Base-by-base conservation (phyloP, 768 basidiomycete genomes). In the Boletus vermiculosoides region DNA sequence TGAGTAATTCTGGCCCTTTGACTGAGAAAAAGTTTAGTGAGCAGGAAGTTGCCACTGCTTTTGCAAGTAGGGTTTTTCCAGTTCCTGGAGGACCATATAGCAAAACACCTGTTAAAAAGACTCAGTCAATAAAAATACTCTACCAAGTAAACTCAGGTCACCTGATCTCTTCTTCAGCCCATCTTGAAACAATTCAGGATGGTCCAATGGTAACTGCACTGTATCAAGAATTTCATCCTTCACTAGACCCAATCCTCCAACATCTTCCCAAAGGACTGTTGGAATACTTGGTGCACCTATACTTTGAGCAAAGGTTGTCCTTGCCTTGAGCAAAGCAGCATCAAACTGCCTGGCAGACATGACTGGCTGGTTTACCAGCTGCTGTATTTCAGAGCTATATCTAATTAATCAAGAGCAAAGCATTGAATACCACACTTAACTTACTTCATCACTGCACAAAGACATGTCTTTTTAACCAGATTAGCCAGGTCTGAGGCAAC, bases 261-360 rank as follows among this genome's bases (percentile, higher is more conserved):
- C 89, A 69, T 99, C 97, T 70, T 98, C 94, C 97, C 97, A 99
- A 0, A 88, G 82, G 1, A 99, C 94, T 60, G 81, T 88, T 1
- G 97, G 97, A 36, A 99, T 99, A 63, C 90, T 94, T 0, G 97
- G 97, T 25, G 94, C 93, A n/a, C 95, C 96, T 57, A 98, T 96
- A 66, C 83, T 92, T 68, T 94, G 92, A 9, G 92, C 89, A 71
- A 95, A 95, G 0, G 88, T 82, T 11, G 82, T 74, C 52, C 94
- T 78, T 13, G 90, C 88, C 58, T 85, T 82, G 13, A 79, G 77
- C 20, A 98, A 77, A 0, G 92, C 93, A 16, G 62, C 55, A 4
- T 87, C 81, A 63, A 98, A 87, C 66, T 98, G 93, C 41, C 77
- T 76, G 0, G 78, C 77, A 20, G 64, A 65, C n/a, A 70, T 37